Conservation (phyloP, 345 rosid genomes). For the Boechera stricta region DNA sequence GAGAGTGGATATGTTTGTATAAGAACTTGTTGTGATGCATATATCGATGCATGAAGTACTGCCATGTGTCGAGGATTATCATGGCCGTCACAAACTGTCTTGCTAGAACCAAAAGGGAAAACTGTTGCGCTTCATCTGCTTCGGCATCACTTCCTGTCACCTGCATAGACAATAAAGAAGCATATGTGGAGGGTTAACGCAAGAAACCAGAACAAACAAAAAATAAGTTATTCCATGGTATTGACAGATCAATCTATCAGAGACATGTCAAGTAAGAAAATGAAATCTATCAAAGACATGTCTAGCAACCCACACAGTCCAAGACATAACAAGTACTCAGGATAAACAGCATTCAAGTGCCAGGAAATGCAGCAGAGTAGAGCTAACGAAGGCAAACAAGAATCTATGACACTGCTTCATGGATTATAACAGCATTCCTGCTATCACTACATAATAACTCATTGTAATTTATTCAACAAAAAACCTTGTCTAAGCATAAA, state of each 20-base stretch:
- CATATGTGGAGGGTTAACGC: not conserved
- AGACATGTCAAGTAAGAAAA: not conserved
- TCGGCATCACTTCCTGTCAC: conserved; percentile 66
- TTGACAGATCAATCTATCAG: conserved; percentile 2
- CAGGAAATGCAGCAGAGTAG: no score
- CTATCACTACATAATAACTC: not conserved
- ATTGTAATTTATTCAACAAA: not conserved
- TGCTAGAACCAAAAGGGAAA: conserved; percentile 59
- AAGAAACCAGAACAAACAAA: not conserved
- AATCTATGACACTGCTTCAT: not conserved
- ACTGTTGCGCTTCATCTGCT: conserved; percentile 41
- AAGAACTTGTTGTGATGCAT: conserved; percentile 87
- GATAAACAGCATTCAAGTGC: not conserved
- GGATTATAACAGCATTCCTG: not conserved
- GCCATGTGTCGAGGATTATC: conserved; percentile 85
- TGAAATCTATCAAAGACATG: not conserved
- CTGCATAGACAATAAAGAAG: conserved; percentile 46
- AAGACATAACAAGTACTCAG: not conserved
- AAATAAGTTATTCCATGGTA: not conserved
- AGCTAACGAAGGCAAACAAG: not conserved
- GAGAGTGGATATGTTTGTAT: conserved; percentile 80
- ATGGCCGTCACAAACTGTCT: conserved; percentile 76
- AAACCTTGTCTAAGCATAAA: not conserved
- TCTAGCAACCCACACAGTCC: not conserved
- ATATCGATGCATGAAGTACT: conserved; percentile 83